Evolutionary conservation across 306 rosid species (phyloP).

Genomic region (Casuarina cunninghamiana): DNA sequence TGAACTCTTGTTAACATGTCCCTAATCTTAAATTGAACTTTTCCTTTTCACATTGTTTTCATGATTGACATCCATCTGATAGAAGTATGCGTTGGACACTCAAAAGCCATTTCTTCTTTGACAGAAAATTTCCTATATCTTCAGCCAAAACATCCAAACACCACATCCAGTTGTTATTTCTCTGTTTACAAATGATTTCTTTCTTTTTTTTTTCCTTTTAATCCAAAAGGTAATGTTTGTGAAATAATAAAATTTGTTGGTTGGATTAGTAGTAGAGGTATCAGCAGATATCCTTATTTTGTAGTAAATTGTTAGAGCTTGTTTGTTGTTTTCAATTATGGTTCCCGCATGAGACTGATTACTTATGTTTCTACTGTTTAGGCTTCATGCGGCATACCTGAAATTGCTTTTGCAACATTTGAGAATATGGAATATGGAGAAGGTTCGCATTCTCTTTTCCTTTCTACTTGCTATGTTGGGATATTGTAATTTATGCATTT

Average conservation of each 20-base stretch:
- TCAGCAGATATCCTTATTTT: not conserved
- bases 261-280: not conserved
- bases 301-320: not conserved
- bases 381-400: constrained; percentile 98
- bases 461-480: constrained; percentile 19
- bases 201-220: not conserved
- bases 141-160: not conserved
- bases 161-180: not conserved
- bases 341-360: constrained; percentile 35
- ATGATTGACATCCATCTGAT: not conserved
- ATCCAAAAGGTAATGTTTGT: not conserved
- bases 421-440: constrained; percentile 98
- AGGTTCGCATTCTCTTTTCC: constrained; percentile 49
- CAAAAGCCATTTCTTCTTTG: not conserved
- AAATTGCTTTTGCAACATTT: constrained; percentile 87
- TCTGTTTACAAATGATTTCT: not conserved
- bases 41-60: not conserved
- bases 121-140: not conserved
- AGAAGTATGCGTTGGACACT: not conserved
- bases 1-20: not conserved
- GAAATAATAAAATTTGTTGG: not conserved
- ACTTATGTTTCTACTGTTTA: constrained; percentile 33
- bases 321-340: constrained; percentile 25
- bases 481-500: not conserved
- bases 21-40: not conserved